A percentile compares a stretch with the other conserved stretches of the same genome.
phyloP scores from a whole-genome alignment of 805 yeast genomes.

The Ogataea philodendri region DNA sequence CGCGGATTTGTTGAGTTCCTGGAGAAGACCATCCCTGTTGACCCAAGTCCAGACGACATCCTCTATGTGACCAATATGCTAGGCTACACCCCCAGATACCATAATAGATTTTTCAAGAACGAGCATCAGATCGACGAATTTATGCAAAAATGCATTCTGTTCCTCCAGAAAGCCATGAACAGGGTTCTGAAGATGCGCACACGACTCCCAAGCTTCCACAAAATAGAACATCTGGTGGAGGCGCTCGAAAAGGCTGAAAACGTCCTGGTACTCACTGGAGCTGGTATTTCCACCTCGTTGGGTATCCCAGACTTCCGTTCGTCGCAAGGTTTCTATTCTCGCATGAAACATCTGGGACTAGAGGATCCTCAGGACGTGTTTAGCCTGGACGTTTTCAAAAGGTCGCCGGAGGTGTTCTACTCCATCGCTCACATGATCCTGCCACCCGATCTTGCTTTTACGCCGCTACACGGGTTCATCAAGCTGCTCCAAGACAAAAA shows the following conservation, averaged over 20 bases:
- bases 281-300: slow-evolving; percentile 85
- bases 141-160: slow-evolving; percentile 38
- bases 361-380: slow-evolving; percentile 91
- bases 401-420: slow-evolving; percentile 78
- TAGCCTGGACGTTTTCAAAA: slow-evolving; percentile 64
- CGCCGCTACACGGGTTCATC: slow-evolving; percentile 83
- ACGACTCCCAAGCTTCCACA: slow-evolving; percentile 50
- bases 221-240: slow-evolving; percentile 56
- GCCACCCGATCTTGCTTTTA: slow-evolving; percentile 64
- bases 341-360: slow-evolving; percentile 63
- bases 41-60: slow-evolving; percentile 57
- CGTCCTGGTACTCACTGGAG: slow-evolving; percentile 81
- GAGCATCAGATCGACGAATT: slow-evolving; percentile 15
- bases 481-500: slow-evolving; percentile 69
- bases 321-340: slow-evolving; percentile 77
- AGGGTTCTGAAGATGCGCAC: slow-evolving; percentile 57
- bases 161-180: slow-evolving; percentile 62
- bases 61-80: slow-evolving; percentile 54
- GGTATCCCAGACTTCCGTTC: slow-evolving; percentile 95
- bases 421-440: slow-evolving; percentile 82
- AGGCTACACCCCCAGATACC: slow-evolving; percentile 47
- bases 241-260: slow-evolving; percentile 55
- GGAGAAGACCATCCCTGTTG: slow-evolving; percentile 53
- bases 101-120: slow-evolving; percentile 13
- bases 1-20: slow-evolving; percentile 61